A percentile compares a stretch with the other conserved stretches of the same genome.
These are phyloP conservation scores for Boletus semigastroideus DNA, from an alignment of 1,284 basidiomycete genomes.

Conservation along the genomic window DNA sequence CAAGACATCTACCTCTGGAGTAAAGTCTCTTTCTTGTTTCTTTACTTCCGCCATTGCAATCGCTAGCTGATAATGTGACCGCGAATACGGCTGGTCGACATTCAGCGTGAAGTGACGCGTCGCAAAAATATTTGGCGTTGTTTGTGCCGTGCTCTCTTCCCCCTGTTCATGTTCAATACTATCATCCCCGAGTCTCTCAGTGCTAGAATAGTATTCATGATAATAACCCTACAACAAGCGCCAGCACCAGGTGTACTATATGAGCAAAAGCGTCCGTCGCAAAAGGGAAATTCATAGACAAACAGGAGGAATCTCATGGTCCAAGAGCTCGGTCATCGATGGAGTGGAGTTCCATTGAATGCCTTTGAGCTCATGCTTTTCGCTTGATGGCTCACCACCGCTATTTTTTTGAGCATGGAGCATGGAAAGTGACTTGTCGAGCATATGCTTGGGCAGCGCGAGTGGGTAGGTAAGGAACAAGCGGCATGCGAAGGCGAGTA, in stretches of 20 bases:
- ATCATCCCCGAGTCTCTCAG: neutral
- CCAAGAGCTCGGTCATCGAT: conserved; percentile 27
- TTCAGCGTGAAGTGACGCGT: conserved; percentile 65
- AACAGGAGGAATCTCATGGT: conserved; percentile 44
- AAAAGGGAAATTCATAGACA: conserved; percentile 47
- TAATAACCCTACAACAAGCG: conserved; percentile 45
- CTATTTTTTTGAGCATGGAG: conserved; percentile 33
- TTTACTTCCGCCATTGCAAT: conserved; percentile 76
- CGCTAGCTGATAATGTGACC: conserved; percentile 36
- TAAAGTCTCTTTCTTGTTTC: conserved; percentile 78
- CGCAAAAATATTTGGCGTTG: conserved; percentile 44
- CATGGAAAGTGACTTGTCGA: conserved; percentile 37
- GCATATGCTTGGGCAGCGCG: conserved; percentile 41
- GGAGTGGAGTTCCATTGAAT: conserved; percentile 22
- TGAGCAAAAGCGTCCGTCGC: conserved; percentile 42
- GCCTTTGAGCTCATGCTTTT: conserved; percentile 33
- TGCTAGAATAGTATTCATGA: conserved; percentile 37
- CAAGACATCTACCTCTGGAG: conserved; percentile 65
- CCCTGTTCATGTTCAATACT: no score
- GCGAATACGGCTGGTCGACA: conserved; percentile 37
- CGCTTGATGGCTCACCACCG: conserved; percentile 27
- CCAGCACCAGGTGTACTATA: conserved; percentile 44
- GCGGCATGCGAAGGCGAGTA: conserved; percentile 46
- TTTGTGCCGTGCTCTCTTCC: conserved; percentile 31
- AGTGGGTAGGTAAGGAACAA: conserved; percentile 47